A percentile compares a stretch with the other conserved stretches of the same genome.
phyloP scores from a whole-genome alignment of 768 basidiomycete species.

The Lanmaoa pseudosensibilis region DNA sequence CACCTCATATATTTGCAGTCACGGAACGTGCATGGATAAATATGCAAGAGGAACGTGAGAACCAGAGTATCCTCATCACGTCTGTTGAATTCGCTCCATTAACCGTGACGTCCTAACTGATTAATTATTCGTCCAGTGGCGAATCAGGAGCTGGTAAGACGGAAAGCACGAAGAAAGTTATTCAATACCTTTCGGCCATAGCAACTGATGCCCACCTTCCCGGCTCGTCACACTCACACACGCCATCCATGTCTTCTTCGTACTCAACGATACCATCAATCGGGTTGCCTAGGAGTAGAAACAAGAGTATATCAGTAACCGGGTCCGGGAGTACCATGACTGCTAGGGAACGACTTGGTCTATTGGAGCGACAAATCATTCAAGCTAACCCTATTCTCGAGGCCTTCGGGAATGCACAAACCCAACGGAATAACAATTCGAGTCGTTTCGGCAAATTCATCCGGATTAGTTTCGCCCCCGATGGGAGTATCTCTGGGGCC shows the following conservation, averaged over 20 bases:
- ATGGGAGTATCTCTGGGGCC: constrained; percentile 94
- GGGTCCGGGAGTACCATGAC: constrained; percentile 47
- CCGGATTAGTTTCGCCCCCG: constrained; percentile 87
- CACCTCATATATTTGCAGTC: constrained; percentile 96
- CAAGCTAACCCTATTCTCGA: constrained; percentile 98
- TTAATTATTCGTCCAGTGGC: constrained; percentile 53
- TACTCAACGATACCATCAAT: constrained; percentile 59
- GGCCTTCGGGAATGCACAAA: constrained; percentile 98
- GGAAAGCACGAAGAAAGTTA: constrained; percentile 98
- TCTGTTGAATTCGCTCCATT: constrained; percentile 42
- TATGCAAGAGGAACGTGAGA: constrained; percentile 96
- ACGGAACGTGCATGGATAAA: constrained; percentile 98
- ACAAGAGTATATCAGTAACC: constrained; percentile 50
- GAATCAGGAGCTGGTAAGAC: constrained; percentile 99
- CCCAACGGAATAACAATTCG: constrained; percentile 97
- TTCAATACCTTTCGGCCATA: constrained; percentile 97
- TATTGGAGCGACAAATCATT: constrained; percentile 93
- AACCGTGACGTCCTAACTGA: constrained; percentile 10
- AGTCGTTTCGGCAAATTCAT: constrained; percentile 99
- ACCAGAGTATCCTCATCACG: constrained; percentile 98
- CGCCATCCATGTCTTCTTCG: constrained; percentile 57
- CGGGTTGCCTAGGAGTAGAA: constrained; percentile 69
- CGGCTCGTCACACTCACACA: constrained; percentile 62
- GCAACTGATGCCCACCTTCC: constrained; percentile 74
- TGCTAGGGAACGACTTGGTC: constrained; percentile 75